phyloP scores from a whole-genome alignment of 2,329 filamentous ascomycete genomes.

The Chrysosporium keratinophilum region DNA sequence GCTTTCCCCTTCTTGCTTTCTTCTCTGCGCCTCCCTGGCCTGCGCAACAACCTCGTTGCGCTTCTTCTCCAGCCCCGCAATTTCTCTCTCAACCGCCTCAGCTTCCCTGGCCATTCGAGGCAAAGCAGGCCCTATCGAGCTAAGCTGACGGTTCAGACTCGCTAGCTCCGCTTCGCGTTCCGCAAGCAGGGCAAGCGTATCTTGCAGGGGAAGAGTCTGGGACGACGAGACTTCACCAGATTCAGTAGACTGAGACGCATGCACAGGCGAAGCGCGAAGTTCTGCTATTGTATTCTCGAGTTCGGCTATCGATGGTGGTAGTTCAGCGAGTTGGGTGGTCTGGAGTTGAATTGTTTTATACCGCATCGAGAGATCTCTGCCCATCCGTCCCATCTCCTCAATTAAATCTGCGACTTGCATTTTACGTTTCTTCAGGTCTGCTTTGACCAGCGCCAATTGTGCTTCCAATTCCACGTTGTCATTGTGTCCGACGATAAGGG shows the following conservation, averaged over 20 bases:
- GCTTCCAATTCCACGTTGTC: slow-evolving; percentile 73
- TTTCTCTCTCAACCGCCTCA: slow-evolving; percentile 37
- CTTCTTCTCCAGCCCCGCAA: slow-evolving; percentile 35
- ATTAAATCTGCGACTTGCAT: slow-evolving; percentile 65
- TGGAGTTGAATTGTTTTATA: slow-evolving; percentile 47
- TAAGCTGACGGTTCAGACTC: slow-evolving; percentile 34
- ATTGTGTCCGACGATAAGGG: slow-evolving; percentile 66
- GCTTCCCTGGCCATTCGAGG: slow-evolving; percentile 36
- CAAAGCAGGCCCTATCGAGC: slow-evolving; percentile 35
- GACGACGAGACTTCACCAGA: slow-evolving; percentile 25
- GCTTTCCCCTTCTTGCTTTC: slow-evolving; percentile 36
- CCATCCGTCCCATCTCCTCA: slow-evolving; percentile 58
- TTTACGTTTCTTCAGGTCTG: slow-evolving; percentile 68
- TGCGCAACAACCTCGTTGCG: slow-evolving; percentile 36
- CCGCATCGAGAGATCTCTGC: slow-evolving; percentile 52
- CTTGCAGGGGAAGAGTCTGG: slow-evolving; percentile 33
- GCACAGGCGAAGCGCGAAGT: slow-evolving; percentile 43
- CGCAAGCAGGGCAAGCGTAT: slow-evolving; percentile 31
- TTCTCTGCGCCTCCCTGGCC: slow-evolving; percentile 39
- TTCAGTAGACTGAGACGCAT: slow-evolving; percentile 55
- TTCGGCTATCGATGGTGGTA: slow-evolving; percentile 44
- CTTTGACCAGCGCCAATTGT: slow-evolving; percentile 60
- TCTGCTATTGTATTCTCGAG: slow-evolving; percentile 42
- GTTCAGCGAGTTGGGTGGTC: slow-evolving; percentile 40
- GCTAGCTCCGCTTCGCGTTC: slow-evolving; percentile 34